These are phyloP conservation scores for Xylariaceae sp. DNA, from an alignment of 2,329 filamentous ascomycete species.

Conservation along the genomic window DNA sequence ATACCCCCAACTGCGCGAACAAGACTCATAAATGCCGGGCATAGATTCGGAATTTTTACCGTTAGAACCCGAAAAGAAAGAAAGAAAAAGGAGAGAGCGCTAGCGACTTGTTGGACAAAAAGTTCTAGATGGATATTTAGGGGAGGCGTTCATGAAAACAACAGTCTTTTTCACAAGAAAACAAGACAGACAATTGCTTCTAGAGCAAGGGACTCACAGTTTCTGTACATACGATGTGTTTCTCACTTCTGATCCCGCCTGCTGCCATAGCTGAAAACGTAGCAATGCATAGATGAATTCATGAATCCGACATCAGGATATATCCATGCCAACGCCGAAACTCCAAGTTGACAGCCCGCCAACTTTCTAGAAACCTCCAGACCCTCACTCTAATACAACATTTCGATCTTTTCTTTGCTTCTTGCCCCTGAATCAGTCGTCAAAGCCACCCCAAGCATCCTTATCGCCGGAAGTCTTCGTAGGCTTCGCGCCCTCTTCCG, in stretches of 20 bases:
- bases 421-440: slow-evolving; percentile 43
- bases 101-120: background rate
- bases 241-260: background rate
- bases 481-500: slow-evolving; percentile 31
- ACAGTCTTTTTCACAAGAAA: background rate
- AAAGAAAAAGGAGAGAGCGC: background rate
- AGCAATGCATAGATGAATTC: slow-evolving; percentile 12
- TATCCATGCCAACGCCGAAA: slow-evolving; percentile 22
- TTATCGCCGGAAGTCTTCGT: slow-evolving; percentile 33
- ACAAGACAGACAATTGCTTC: background rate
- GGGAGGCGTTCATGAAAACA: background rate
- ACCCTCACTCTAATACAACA: no score
- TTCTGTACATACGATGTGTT: background rate
- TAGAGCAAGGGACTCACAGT: background rate
- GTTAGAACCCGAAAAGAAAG: background rate
- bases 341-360: slow-evolving; percentile 7
- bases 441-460: slow-evolving; percentile 64
- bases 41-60: background rate
- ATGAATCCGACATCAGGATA: slow-evolving; percentile 18
- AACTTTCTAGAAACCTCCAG: background rate
- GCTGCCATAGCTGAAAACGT: background rate
- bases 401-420: background rate
- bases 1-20: slow-evolving; percentile 13
- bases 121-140: background rate
- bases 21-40: background rate